phyloP scores from a whole-genome alignment of 2,329 filamentous ascomycete species.

The Lasiodiplodia theobromae region DNA sequence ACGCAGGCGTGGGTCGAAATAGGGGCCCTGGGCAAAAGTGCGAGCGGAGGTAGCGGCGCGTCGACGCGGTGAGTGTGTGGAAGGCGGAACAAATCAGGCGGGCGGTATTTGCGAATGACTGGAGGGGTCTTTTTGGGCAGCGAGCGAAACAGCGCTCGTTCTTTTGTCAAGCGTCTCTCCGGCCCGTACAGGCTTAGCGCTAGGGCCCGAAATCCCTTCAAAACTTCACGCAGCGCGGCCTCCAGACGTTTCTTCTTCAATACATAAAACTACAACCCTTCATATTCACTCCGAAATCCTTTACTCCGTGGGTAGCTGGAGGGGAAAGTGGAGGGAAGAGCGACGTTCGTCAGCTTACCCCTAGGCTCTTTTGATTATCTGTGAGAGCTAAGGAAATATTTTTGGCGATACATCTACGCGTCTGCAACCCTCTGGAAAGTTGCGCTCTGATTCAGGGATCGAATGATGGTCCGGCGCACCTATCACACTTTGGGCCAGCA shows the following conservation, averaged over 20 bases:
- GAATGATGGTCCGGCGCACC: background rate
- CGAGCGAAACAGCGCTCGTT: slow-evolving; percentile 27
- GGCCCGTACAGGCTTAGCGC: slow-evolving; percentile 5
- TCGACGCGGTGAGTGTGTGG: background rate
- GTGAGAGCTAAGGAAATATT: slow-evolving; percentile 57
- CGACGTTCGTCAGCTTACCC: slow-evolving; percentile 66
- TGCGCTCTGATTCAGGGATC: background rate
- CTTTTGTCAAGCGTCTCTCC: slow-evolving; percentile 28
- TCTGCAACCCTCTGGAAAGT: background rate
- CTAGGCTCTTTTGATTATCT: slow-evolving; percentile 54
- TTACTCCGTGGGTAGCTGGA: slow-evolving; percentile 66
- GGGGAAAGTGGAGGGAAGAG: slow-evolving; percentile 74
- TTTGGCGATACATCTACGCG: slow-evolving; percentile 36
- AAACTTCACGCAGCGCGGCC: slow-evolving; percentile 48
- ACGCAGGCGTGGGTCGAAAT: background rate
- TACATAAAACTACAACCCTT: slow-evolving; percentile 52
- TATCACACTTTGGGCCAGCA: background rate
- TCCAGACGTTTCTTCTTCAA: slow-evolving; percentile 42
- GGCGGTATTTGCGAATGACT: slow-evolving; percentile 20
- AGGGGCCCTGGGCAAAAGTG: background rate
- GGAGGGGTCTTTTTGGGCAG: slow-evolving; percentile 18
- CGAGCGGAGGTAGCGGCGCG: background rate
- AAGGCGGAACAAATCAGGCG: slow-evolving; percentile 6
- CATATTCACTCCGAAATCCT: slow-evolving; percentile 73
- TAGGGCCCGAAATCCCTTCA: slow-evolving; percentile 34